Base-by-base conservation (phyloP, 2,329 filamentous ascomycete genomes). In the Phoma sp. region DNA sequence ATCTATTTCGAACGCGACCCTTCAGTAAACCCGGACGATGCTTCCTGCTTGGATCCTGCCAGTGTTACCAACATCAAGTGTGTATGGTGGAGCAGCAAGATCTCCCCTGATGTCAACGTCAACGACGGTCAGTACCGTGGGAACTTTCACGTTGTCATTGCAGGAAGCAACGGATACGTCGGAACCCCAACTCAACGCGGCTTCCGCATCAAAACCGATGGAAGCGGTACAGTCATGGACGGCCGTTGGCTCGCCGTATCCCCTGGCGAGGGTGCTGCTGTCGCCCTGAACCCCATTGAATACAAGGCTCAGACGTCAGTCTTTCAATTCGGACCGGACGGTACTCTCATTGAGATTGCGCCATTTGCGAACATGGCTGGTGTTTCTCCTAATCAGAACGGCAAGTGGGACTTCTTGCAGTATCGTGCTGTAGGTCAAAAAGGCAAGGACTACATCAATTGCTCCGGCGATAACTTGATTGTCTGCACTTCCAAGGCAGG, bases 1-100 rank as follows among this genome's bases (percentile, higher is more conserved):
- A 58, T 65, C 51, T 68, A 60, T 51, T 63, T 60, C 35, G 64
- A 65, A 40, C 61, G 64, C 35, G 47, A 55, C 15, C 65, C 64
- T 1, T 32, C 21, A 24, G 15, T 55, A 10, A 45, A 59, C 3
- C 61, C 61, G 10, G 53, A 52, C 9, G 40, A 44, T 27, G 9
- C 24, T 6, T 37, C 44, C 3, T 69, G 67, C 51, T 31, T 51
- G 2, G 55, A 65, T 21, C 60, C 65, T 15, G 21, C 51, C 4
- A 61, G 43, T 35, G 62, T 60, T 9, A 67, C 63, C 21, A 31
- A 65, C 27, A 70, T 71, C 61, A 72, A 71, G 49, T 73, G 72
- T 43, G 63, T 65, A 7, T 60, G 70, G 41, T 63, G 65, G 55
- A 46, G 43, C 17, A 47, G 57, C 41, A 59, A 61, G 8, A 64